These are phyloP conservation scores for Ganoderma meredithae DNA, from an alignment of 1,284 basidiomycete genomes.

Conservation along the genomic window DNA sequence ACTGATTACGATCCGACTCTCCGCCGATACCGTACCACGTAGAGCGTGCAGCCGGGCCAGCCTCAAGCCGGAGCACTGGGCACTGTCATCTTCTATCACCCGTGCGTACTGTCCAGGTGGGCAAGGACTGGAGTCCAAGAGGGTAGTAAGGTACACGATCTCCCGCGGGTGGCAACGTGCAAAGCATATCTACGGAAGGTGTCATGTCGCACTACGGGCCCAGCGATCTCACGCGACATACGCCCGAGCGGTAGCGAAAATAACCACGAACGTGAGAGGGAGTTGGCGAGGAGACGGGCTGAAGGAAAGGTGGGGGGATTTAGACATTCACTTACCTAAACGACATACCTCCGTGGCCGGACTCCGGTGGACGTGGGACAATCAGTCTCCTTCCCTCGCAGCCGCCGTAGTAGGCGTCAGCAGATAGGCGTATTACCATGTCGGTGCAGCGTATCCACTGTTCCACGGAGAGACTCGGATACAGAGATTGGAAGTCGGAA, in stretches of 20 bases:
- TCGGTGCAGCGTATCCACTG: too few relatives aligned
- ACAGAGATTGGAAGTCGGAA: too few relatives aligned
- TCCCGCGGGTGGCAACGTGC: background rate
- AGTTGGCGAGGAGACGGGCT: background rate
- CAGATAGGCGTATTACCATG: too few relatives aligned
- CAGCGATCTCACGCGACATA: background rate
- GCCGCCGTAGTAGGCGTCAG: too few relatives aligned
- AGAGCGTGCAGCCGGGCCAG: background rate
- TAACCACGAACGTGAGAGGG: background rate
- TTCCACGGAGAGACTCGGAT: too few relatives aligned
- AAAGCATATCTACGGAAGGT: background rate
- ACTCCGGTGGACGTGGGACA: background rate
- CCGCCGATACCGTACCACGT: background rate
- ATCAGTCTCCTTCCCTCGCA: background rate
- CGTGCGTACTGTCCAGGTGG: background rate
- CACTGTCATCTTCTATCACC: background rate
- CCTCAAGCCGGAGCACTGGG: background rate
- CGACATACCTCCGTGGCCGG: background rate
- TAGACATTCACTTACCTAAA: background rate
- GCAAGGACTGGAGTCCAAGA: background rate
- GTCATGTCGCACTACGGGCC: background rate
- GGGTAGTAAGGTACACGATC: background rate
- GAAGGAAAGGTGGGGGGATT: background rate
- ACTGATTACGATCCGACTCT: background rate
- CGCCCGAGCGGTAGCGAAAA: background rate